phyloP scores from a whole-genome alignment of 2,329 filamentous ascomycete genomes.

The Penicillium sp. region DNA sequence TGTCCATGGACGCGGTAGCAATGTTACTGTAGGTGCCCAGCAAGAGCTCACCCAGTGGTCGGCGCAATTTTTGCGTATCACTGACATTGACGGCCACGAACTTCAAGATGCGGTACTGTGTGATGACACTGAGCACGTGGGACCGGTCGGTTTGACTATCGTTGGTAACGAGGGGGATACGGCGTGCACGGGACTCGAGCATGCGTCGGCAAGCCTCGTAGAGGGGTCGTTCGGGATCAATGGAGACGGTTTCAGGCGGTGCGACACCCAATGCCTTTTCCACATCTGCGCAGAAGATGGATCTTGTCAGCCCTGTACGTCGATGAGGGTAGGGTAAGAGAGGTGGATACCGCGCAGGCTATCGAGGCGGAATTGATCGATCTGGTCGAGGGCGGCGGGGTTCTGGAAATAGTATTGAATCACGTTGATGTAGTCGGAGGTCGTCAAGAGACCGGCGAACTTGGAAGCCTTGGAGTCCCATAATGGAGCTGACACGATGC shows the following conservation, averaged over 20 bases:
- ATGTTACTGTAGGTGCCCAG: constrained; percentile 79
- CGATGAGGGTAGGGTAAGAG: constrained; percentile 1
- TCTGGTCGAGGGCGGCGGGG: constrained; percentile 77
- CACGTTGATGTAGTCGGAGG: constrained; percentile 96
- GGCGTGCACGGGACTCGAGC: constrained; percentile 84
- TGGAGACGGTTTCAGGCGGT: constrained; percentile 91
- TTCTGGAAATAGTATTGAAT: constrained; percentile 99
- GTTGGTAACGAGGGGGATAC: constrained; percentile 87
- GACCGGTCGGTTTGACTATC: constrained; percentile 90
- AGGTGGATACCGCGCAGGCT: constrained; percentile 70
- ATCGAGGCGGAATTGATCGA: constrained; percentile 89
- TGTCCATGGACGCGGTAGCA: constrained; percentile 79
- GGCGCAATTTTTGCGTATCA: constrained; percentile 81
- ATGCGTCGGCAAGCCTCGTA: constrained; percentile 95
- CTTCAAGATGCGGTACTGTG: constrained; percentile 96
- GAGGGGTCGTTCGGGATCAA: constrained; percentile 80
- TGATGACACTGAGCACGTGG: constrained; percentile 93
- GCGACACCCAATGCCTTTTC: constrained; percentile 87
- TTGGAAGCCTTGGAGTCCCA: constrained; percentile 93
- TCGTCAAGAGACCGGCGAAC: constrained; percentile 90
- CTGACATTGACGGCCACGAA: constrained; percentile 95
- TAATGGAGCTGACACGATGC: constrained; percentile 92
- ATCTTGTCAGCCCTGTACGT: constrained; percentile 6
- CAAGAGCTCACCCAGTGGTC: constrained; percentile 74
- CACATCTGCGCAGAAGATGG: constrained; percentile 62